Base-by-base conservation (phyloP, 257 asterid genomes). In the Fraxinus anomala region DNA sequence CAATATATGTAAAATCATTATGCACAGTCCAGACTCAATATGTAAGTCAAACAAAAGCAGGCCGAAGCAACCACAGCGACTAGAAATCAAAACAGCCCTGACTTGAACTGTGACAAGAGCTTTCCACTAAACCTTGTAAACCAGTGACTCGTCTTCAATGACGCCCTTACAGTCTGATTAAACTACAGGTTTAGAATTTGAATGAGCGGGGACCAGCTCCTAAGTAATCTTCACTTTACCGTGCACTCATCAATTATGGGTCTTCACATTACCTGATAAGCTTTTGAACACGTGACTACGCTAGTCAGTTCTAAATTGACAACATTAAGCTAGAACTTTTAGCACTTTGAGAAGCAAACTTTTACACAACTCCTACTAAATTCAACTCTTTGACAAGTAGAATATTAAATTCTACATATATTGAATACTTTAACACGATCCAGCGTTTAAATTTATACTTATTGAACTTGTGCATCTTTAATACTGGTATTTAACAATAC, bases 261-360 rank as follows among this genome's bases (percentile, higher is more conserved):
- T 56, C 30, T 68, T 73, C 30, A 4, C n/a, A 51, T 56, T 61
- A 59, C 31, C 79, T 73, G 23, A 67, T 12, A 34, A 81, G 78
- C 75, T 49, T 72, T 72, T 54, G 69, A 36, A 67, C 54, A 37
- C 14, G 10, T 56, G 13, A 40, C 44, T 39, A 39, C 63, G 39
- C 71, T 61, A 74, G 77, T 74, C 17, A 67, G 23, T 21, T 66
- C n/a, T 17, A 44, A 47, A 36, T 24, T 79, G 30, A 51, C n/a
- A 30, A 13, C 73, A 75, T 65, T 51, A 77, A 73, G 68, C 78
- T 81, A 66, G 65, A 72, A 12, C 36, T 33, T 19, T 66, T 24
- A 14, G 69, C 37, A 21, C 51, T 11, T 42, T 42, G 17, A 1
- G 14, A 24, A 21, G 44, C 44, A 72, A 11, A 12, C 63, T 67